Base-by-base conservation (phyloP, 2,329 filamentous ascomycete species). In the Ascosphaera apis region DNA sequence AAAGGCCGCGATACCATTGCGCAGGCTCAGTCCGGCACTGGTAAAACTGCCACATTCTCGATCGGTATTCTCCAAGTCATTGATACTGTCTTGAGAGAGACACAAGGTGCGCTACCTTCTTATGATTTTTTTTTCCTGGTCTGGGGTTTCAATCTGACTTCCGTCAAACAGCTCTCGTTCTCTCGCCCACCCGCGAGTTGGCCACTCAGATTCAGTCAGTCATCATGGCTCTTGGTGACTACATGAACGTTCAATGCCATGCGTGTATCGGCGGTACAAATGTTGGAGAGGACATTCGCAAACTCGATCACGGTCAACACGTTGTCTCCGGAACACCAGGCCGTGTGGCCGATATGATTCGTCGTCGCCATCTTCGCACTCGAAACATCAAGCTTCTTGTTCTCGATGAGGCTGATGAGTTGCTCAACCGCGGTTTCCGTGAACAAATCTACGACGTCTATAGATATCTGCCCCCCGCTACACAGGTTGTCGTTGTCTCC, bases 401-500 rank as follows among this genome's bases (percentile, higher is more conserved):
- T 40, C 66, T 81, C 39, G 76, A 81, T 48, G 76, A 81, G 53
- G 76, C 76, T 42, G 76, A 81, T 49, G 76, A 80, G 52, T 62
- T 81, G 38, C 71, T 95, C 11, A 91, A 93, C 61, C 78, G 84
- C 47, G 88, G 88, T 35, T 98, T 95, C 66, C 72, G 83, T 44
- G 88, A 98, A 63, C 88, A 95, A 54, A 98, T 98, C 56, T 95
- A 95, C 69, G 86, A 95, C 47, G 84, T 98, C 35, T 95, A 93
- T 64, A 81, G 84, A 52, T 91, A 93, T 52, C 75, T 98, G 1
- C 88, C 88, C 12, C 88, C 84, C 17, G 83, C 86, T 3, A 98
- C 88, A 1, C 88, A 98, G 58, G 88, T 95, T n/a, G 88, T 95
- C 2, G 82, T 98, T 18, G 82, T 98, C 46, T 92, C 82, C 37